These are phyloP conservation scores for Oxalis stricta DNA, from an alignment of 441 rosid species.

Conservation along the genomic window DNA sequence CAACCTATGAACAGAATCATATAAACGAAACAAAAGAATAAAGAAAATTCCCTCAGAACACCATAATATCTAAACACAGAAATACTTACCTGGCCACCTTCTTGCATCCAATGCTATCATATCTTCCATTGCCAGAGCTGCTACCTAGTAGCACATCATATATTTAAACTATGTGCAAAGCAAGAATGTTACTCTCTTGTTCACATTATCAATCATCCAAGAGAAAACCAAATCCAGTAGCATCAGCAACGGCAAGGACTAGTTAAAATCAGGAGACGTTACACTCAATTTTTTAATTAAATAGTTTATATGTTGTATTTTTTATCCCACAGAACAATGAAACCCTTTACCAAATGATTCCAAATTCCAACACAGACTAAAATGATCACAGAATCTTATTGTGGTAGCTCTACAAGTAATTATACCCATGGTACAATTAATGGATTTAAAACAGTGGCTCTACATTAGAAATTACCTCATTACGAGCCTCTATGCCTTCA, in stretches of 20 bases:
- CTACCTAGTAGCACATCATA: conserved; percentile 92
- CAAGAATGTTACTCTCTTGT: conserved; percentile 40
- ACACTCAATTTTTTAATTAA: background rate
- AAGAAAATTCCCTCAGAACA: conserved; percentile 11
- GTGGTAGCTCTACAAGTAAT: no score
- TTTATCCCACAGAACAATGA: conserved; percentile 4
- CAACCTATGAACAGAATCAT: conserved; percentile 47
- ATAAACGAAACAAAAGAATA: conserved; percentile 13
- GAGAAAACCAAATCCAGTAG: conserved; percentile 10
- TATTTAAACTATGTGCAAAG: conserved; percentile 69
- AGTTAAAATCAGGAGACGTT: background rate
- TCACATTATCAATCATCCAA: conserved; percentile 17
- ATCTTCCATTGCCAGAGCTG: conserved; percentile 99
- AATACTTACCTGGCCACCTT: conserved; percentile 92
- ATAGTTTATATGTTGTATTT: background rate
- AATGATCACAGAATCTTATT: no score
- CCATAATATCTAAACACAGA: conserved; percentile 4
- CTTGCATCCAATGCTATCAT: conserved; percentile 99
- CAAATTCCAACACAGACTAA: no score
- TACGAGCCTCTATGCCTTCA: conserved; percentile 97
- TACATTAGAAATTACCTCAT: conserved; percentile 48
- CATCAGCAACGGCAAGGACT: conserved; percentile 8
- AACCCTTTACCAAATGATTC: no score
- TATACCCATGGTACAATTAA: no score
- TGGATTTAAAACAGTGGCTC: background rate